Percentiles rank a stretch among this genome's conserved stretches.
phyloP scores from a whole-genome alignment of 2,329 filamentous ascomycete genomes.

The Ramularia collo-cygni region DNA sequence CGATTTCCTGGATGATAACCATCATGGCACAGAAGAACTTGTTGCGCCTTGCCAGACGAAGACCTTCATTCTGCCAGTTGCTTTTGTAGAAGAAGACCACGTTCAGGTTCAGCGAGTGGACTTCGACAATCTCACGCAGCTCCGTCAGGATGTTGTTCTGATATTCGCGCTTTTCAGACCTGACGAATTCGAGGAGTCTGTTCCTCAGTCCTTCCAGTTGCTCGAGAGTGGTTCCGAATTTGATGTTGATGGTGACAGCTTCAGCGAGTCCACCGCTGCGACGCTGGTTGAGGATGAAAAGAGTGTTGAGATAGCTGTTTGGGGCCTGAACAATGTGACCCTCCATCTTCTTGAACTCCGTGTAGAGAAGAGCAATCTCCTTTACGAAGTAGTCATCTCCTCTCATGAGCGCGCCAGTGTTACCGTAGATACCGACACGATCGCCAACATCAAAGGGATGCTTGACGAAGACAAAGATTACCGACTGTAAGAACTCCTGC shows the following conservation, averaged over 20 bases:
- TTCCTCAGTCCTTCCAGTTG: constrained; percentile 77
- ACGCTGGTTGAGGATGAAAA: constrained; percentile 93
- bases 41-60: constrained; percentile 84
- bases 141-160: constrained; percentile 81
- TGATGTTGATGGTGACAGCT: constrained; percentile 74
- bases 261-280: constrained; percentile 84
- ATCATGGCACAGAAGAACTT: constrained; percentile 91
- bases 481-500: constrained; percentile 87
- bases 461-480: constrained; percentile 94
- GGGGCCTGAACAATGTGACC: constrained; percentile 93
- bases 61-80: constrained; percentile 90
- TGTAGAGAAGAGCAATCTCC: constrained; percentile 86
- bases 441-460: constrained; percentile 96
- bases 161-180: constrained; percentile 81
- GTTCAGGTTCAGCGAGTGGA: constrained; percentile 80
- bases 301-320: constrained; percentile 78
- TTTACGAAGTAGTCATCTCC: constrained; percentile 97
- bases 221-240: constrained; percentile 77
- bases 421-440: constrained; percentile 84
- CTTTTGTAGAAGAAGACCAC: constrained; percentile 97
- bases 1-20: constrained; percentile 72
- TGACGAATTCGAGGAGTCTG: constrained; percentile 75
- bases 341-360: constrained; percentile 98
- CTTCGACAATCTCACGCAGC: constrained; percentile 69
- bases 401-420: constrained; percentile 66